Evolutionary conservation across 106 monocot genomes (phyloP).

Genomic region (Platanthera zijinensis): DNA sequence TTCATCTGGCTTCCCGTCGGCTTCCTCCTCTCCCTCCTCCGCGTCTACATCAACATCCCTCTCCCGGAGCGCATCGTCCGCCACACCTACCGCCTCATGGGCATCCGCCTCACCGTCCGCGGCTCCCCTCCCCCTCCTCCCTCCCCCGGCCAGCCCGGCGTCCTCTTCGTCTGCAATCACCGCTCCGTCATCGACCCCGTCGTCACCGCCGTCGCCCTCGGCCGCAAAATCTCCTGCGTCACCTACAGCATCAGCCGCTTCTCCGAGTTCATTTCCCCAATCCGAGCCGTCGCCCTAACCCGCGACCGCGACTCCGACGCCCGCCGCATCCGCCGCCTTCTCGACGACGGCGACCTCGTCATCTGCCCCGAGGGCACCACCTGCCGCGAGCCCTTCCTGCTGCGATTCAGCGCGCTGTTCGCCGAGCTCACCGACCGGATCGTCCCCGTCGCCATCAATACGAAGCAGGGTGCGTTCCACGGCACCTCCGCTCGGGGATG

Average conservation of each 20-base stretch:
- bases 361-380: constrained; percentile 76
- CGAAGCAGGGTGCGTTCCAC: constrained; percentile 46
- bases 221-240: constrained; percentile 52
- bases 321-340: constrained; percentile 23
- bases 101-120: constrained; percentile 26
- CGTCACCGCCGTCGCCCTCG: constrained; percentile 38
- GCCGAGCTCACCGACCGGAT: constrained; percentile 68
- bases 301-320: constrained; percentile 43
- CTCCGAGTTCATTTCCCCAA: constrained; percentile 60
- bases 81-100: constrained; percentile 28
- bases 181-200: constrained; percentile 71
- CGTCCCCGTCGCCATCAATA: constrained; percentile 68
- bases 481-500: constrained; percentile 56
- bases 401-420: constrained; percentile 62
- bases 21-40: constrained; percentile 34
- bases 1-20: constrained; percentile 61
- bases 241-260: constrained; percentile 61
- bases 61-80: constrained; percentile 43
- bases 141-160: constrained; percentile 25
- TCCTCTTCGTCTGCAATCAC: constrained; percentile 77
- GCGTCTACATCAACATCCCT: constrained; percentile 31
- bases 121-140: constrained; percentile 28
- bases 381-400: constrained; percentile 61
- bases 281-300: constrained; percentile 36
- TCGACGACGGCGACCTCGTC: constrained; percentile 46